These are phyloP conservation scores for Fusarium sp. DNA, from an alignment of 2,329 filamentous ascomycete genomes.

Conservation along the genomic window DNA sequence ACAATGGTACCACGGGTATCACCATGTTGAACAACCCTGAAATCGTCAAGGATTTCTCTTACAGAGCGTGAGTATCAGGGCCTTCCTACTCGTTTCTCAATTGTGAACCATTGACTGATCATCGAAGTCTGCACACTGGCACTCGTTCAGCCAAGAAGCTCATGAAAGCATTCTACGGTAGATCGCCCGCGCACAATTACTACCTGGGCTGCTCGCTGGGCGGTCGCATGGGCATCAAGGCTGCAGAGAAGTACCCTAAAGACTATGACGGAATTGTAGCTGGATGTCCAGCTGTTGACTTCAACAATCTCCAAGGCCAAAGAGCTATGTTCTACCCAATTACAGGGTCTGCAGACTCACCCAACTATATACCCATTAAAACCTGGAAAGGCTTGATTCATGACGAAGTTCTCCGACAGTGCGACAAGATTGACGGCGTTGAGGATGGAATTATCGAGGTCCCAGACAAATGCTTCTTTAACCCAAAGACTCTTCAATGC, in stretches of 20 bases:
- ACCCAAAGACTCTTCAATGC: constrained; percentile 54
- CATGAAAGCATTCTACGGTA: constrained; percentile 55
- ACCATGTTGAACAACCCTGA: constrained; percentile 49
- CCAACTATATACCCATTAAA: background rate
- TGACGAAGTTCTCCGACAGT: constrained; percentile 58
- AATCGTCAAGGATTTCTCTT: constrained; percentile 50
- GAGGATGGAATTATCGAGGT: constrained; percentile 60
- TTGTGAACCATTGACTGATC: background rate
- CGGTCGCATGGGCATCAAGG: constrained; percentile 66
- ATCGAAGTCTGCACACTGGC: background rate
- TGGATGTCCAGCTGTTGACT: constrained; percentile 58
- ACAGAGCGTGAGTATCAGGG: constrained; percentile 18
- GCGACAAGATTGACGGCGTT: constrained; percentile 60
- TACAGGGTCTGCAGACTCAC: background rate
- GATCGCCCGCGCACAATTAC: constrained; percentile 56
- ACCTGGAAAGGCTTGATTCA: constrained; percentile 47
- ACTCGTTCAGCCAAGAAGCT: background rate
- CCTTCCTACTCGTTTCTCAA: rapidly evolving
- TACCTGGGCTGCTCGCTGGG: constrained; percentile 69
- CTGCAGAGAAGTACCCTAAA: constrained; percentile 61
- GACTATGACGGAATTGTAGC: constrained; percentile 64
- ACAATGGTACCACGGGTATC: constrained; percentile 51
- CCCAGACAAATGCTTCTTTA: constrained; percentile 56
- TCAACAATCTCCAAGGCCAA: constrained; percentile 51
- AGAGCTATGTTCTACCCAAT: constrained; percentile 26